Percentiles rank a stretch among this genome's conserved stretches.
phyloP scores from a whole-genome alignment of 371 early-diverging fungal species.

The Mucor piriformis region DNA sequence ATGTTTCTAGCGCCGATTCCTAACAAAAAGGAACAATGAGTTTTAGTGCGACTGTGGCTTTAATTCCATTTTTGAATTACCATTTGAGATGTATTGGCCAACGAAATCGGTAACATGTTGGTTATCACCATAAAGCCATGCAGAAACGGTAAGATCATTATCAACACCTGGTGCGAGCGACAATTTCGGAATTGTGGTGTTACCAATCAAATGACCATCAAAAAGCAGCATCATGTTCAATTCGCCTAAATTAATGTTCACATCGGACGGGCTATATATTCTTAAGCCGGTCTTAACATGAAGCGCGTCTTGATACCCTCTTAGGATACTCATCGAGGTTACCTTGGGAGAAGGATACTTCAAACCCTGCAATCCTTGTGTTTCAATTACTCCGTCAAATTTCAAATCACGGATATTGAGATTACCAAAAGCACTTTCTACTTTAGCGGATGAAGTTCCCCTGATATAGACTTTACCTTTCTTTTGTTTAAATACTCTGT shows the following conservation, averaged over 20 bases:
- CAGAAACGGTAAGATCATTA: slow-evolving; percentile 21
- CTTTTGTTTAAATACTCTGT: slow-evolving; percentile 21
- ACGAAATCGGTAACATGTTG: slow-evolving; percentile 35
- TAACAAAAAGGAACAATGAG: not conserved
- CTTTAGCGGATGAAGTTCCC: slow-evolving; percentile 43
- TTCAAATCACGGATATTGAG: slow-evolving; percentile 39
- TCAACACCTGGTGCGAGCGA: slow-evolving; percentile 25
- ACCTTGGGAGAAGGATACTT: slow-evolving; percentile 42
- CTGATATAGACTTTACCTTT: slow-evolving; percentile 35
- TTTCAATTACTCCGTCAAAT: slow-evolving; percentile 48
- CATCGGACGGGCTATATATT: slow-evolving; percentile 47
- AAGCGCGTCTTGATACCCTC: slow-evolving; percentile 38
- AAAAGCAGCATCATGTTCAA: slow-evolving; percentile 32
- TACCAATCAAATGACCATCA: slow-evolving; percentile 36
- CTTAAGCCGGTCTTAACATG: slow-evolving; percentile 24
- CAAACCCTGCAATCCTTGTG: slow-evolving; percentile 42
- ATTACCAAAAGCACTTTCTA: slow-evolving; percentile 45
- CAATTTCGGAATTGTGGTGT: slow-evolving; percentile 36
- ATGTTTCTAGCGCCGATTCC: slow-evolving; percentile 14
- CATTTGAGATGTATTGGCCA: slow-evolving; percentile 43
- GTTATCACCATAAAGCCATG: slow-evolving; percentile 25
- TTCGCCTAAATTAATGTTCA: slow-evolving; percentile 39
- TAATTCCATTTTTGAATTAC: slow-evolving; percentile 11
- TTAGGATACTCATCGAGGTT: slow-evolving; percentile 28
- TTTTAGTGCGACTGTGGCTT: slow-evolving; percentile 3